A percentile compares a stretch with the other conserved stretches of the same genome.
Evolutionary conservation across 1,139 yeast genomes (phyloP).

Genomic region (Yamadazyma atlantica): DNA sequence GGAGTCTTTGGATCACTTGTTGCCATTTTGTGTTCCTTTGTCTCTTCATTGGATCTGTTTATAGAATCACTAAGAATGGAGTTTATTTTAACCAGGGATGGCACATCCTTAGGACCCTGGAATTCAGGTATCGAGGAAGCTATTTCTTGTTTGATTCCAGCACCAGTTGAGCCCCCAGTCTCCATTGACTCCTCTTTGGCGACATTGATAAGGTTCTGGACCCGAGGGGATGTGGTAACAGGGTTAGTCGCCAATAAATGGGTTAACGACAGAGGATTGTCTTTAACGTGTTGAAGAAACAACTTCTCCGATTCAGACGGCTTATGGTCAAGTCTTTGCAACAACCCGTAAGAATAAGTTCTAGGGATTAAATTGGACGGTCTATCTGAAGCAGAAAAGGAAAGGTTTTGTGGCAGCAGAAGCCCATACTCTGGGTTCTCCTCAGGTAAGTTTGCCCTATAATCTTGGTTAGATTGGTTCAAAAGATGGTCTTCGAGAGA

Average conservation of each 20-base stretch:
- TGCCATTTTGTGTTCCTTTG: background rate
- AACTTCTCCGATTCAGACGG: background rate
- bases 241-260: background rate
- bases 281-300: background rate
- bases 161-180: background rate
- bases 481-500: no score
- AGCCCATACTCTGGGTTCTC: no score
- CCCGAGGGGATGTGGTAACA: constrained; percentile 4
- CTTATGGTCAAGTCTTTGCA: background rate
- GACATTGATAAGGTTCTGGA: constrained; percentile 5
- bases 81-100: background rate
- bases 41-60: background rate
- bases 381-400: no score
- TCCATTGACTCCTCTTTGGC: background rate
- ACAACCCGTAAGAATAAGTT: background rate
- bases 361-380: background rate
- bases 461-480: no score
- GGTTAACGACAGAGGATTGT: background rate
- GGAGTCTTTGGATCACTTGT: background rate
- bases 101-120: background rate
- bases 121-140: no score
- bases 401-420: no score
- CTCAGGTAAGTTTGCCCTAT: no score
- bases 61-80: background rate
- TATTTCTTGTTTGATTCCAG: background rate